Evolutionary conservation across 306 rosid genomes (phyloP).

Genomic region (Castanospermum australe): DNA sequence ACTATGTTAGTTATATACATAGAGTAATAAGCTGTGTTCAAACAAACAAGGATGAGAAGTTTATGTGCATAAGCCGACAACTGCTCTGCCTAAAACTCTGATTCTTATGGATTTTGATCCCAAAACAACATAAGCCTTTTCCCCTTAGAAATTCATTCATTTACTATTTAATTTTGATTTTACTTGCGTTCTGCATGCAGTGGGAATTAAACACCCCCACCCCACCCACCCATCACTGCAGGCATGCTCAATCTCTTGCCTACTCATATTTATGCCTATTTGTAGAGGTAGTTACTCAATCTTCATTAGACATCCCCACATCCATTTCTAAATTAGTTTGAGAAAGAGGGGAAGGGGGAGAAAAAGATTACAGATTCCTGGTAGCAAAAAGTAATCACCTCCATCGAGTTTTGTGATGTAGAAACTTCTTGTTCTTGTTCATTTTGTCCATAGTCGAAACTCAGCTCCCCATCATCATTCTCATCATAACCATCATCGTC

Average conservation of each 20-base stretch:
- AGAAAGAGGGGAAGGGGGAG: background rate
- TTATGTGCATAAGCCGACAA: background rate
- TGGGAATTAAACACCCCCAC: background rate
- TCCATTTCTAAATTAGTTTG: slow-evolving; percentile 8
- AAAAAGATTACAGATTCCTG: slow-evolving; percentile 2
- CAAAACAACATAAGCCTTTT: background rate
- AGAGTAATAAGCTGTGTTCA: background rate
- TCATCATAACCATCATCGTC: slow-evolving; percentile 49
- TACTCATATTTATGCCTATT: slow-evolving; percentile 6
- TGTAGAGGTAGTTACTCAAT: background rate
- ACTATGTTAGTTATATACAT: slow-evolving; percentile 1
- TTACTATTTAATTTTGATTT: slow-evolving; percentile 3
- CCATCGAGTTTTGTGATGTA: slow-evolving; percentile 59
- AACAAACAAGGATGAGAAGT: slow-evolving; percentile 6
- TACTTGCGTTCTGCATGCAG: background rate
- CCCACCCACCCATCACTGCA: background rate
- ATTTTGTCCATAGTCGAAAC: slow-evolving; percentile 73
- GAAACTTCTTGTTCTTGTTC: slow-evolving; percentile 63
- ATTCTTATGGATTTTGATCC: slow-evolving; percentile 4
- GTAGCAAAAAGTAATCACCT: slow-evolving; percentile 44
- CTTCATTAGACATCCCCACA: background rate
- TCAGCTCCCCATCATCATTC: slow-evolving; percentile 82
- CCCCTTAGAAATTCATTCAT: background rate
- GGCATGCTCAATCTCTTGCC: background rate
- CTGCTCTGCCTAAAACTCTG: background rate